Conservation (phyloP, 2,329 filamentous ascomycete species). For the Fusarium scirpi region DNA sequence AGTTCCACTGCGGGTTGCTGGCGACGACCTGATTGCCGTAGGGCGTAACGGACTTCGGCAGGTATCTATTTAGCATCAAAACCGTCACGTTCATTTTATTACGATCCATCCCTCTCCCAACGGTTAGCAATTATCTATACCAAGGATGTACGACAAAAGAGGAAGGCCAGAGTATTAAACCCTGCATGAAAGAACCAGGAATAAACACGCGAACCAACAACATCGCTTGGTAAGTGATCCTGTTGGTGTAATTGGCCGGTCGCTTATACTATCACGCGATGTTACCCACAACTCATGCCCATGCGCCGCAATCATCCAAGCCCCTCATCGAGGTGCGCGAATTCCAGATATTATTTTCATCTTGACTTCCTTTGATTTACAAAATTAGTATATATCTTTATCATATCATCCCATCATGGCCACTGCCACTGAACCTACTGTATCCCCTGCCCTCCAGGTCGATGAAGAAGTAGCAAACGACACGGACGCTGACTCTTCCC, state of each 20-base stretch:
- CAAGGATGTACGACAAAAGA: neutral
- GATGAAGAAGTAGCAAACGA: neutral
- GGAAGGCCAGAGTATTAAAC: fast-evolving
- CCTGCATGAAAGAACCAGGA: neutral
- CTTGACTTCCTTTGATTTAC: fast-evolving
- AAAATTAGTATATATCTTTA: fast-evolving
- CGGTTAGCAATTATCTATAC: too few species aligned
- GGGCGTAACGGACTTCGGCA: too few species aligned
- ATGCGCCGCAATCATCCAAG: neutral
- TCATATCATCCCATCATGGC: neutral
- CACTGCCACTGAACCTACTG: neutral
- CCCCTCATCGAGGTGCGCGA: neutral
- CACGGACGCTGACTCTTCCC: neutral
- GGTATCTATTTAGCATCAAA: neutral
- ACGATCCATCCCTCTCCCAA: too few species aligned
- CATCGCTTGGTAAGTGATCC: fast-evolving
- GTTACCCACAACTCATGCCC: neutral
- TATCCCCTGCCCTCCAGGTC: neutral
- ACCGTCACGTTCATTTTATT: too few species aligned
- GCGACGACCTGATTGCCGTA: too few species aligned
- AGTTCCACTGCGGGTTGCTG: too few species aligned
- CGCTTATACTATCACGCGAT: neutral
- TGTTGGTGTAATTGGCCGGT: fast-evolving
- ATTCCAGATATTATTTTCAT: neutral
- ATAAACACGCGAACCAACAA: neutral